phyloP scores from a whole-genome alignment of 257 asterid genomes.

The Verbena officinalis region DNA sequence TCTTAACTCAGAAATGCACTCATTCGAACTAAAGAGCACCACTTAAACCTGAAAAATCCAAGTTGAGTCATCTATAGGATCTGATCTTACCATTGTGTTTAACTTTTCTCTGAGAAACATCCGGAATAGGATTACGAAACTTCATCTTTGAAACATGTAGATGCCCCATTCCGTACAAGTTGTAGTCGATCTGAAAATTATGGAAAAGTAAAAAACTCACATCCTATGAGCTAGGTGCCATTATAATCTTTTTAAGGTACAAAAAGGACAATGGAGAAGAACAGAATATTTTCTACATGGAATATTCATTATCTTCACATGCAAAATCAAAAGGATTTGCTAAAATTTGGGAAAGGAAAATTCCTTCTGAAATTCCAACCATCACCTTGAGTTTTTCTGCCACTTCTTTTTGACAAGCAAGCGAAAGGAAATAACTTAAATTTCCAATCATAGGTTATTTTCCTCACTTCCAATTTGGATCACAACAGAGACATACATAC shows the following conservation, averaged over 20 bases:
- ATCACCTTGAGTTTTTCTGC: background rate
- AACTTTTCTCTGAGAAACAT: conserved; percentile 46
- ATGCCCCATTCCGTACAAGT: conserved; percentile 95
- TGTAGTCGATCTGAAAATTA: conserved; percentile 79
- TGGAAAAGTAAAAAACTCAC: conserved; percentile 7
- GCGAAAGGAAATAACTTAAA: background rate
- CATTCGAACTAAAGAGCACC: conserved; percentile 2
- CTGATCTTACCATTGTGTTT: conserved; percentile 36
- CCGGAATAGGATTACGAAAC: conserved; percentile 90
- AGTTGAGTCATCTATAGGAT: conserved; percentile 26
- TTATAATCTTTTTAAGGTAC: conserved; percentile 15
- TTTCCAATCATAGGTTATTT: background rate
- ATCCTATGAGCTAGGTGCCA: conserved; percentile 16
- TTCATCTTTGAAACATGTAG: conserved; percentile 77
- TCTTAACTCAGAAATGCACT: conserved; percentile 19
- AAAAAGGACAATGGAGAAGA: background rate
- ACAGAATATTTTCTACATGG: background rate
- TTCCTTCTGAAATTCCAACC: background rate
- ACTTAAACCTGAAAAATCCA: too few relatives aligned
- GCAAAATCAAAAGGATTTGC: background rate
- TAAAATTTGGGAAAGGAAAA: background rate
- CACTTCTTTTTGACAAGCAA: background rate
- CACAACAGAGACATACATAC: background rate
- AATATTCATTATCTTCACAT: background rate
- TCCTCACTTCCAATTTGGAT: background rate